Evolutionary conservation across 2,329 filamentous ascomycete species (phyloP).

Genomic region (Nigrospora oryzae): DNA sequence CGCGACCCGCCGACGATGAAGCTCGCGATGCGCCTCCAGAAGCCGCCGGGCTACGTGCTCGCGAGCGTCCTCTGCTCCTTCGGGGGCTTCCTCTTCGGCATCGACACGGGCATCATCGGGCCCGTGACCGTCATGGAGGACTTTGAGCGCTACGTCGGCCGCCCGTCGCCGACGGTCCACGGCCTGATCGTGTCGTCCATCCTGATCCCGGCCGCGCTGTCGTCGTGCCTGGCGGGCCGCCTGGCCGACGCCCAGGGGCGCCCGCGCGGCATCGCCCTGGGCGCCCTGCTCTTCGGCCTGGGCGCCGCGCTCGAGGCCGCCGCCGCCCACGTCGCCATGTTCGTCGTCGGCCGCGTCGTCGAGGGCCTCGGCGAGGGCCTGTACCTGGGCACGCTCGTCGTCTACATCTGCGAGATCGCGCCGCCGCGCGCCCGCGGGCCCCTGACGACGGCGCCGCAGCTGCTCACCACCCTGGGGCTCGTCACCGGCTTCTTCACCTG

Average conservation of each 20-base stretch:
- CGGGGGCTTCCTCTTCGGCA: conserved; percentile 5
- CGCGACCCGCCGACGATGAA: not conserved
- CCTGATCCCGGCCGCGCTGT: conserved; percentile 5
- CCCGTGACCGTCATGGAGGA: conserved; percentile 6
- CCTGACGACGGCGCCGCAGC: conserved; percentile 5
- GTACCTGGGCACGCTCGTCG: conserved; percentile 5
- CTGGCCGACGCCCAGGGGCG: conserved; percentile 7
- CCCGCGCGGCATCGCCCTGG: conserved; percentile 2
- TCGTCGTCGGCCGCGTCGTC: conserved; percentile 5
- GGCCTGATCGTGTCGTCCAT: conserved; percentile 9
- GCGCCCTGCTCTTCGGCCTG: conserved; percentile 4
- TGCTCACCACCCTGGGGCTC: conserved; percentile 4
- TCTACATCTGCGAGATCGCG: conserved; percentile 7
- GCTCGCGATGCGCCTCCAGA: not conserved
- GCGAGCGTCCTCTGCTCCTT: conserved; percentile 3
- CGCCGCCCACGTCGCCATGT: conserved; percentile 6
- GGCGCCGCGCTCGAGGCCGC: conserved; percentile 6
- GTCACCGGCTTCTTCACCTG: conserved; percentile 6
- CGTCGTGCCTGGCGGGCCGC: conserved; percentile 4
- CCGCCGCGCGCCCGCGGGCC: conserved; percentile 2
- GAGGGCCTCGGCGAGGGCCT: conserved; percentile 8
- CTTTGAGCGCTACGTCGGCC: conserved; percentile 4
- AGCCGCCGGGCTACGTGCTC: conserved; percentile 2
- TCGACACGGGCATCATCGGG: conserved; percentile 8
- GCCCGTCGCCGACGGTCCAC: conserved; percentile 4